Evolutionary conservation across 1,284 basidiomycete species (phyloP).

Genomic region (Puccinia horiana): DNA sequence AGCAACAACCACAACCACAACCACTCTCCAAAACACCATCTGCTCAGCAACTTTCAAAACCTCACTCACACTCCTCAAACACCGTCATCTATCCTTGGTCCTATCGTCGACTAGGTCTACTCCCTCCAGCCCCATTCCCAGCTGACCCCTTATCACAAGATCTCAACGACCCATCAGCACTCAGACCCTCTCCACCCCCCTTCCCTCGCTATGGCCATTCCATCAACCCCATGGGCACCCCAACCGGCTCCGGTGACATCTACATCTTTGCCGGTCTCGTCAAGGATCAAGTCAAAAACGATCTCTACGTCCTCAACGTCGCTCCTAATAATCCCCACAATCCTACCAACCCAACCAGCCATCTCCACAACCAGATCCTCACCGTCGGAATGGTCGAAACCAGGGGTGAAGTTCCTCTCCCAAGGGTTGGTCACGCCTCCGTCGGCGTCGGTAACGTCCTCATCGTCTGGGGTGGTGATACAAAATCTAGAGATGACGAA

Average conservation of each 20-base stretch:
- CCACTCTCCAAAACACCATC: background rate
- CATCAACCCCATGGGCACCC: constrained; percentile 74
- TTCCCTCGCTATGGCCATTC: constrained; percentile 98
- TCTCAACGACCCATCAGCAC: constrained; percentile 68
- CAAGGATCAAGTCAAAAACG: constrained; percentile 84
- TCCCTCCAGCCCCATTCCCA: constrained; percentile 67
- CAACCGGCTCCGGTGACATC: constrained; percentile 73
- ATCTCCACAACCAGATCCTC: constrained; percentile 52
- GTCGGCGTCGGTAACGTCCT: constrained; percentile 93
- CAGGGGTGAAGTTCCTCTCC: constrained; percentile 81
- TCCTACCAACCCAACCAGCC: constrained; percentile 50
- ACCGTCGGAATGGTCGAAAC: constrained; percentile 68
- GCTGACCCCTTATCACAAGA: constrained; percentile 66
- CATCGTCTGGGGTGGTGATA: constrained; percentile 98
- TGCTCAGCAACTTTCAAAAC: background rate
- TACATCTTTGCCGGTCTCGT: constrained; percentile 97
- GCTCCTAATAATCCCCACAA: constrained; percentile 57
- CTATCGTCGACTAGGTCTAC: constrained; percentile 68
- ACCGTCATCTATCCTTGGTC: constrained; percentile 70
- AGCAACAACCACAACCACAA: background rate
- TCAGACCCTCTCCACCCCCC: constrained; percentile 63
- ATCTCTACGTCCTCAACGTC: constrained; percentile 86
- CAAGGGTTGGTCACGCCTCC: constrained; percentile 91
- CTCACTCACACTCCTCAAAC: background rate
- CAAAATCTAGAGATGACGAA: constrained; percentile 69